Base-by-base conservation (phyloP, 169 alveolate genomes). In the Eimeria falciformis region DNA sequence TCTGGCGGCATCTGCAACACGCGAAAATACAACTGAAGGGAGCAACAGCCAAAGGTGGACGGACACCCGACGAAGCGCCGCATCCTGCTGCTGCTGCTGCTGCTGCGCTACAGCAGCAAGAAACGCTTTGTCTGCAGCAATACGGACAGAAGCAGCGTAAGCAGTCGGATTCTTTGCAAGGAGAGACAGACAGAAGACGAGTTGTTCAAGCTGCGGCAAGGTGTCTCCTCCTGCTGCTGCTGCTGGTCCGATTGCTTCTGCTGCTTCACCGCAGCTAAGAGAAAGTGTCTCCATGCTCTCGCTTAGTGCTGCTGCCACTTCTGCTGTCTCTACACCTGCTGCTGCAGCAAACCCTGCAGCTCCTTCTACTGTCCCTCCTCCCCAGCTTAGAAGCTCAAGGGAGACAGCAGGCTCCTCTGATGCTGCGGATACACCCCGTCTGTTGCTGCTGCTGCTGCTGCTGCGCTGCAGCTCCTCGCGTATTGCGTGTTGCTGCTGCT, bases 31-130 rank as follows among this genome's bases (percentile, higher is more conserved):
- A 17, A 40, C 68, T 5, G 55, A 27, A 9, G 62, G 53, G 55
- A 40, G 29, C 75, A 27, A 53, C 90, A 79, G 88, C 88, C 88
- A 79, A 11, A 53, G 43, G 55, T 81, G 69, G n/a, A 40, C 55
- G 25, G 55, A 27, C 71, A 47, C 45, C 90, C 9, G 23, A 7
- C 21, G 55, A 7, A 81, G 71, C 7, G 53, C 43, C 5, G n/a
- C 62, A 5, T 47, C 55, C 25, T 47, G 47, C 37, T 23, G 90
- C 87, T 77, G 43, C 21, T 53, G 65, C 0, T 53, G 65, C 65
- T 53, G 65, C 21, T 93, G 97, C 46, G 81, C 81, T 14, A 50
- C 45, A 69, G 81, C 81, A 25, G 81, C 81, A 33, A 69, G 81
- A 11, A 69, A 69, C n/a, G 3, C 21, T 29, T 29, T 21, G 81